phyloP scores from a whole-genome alignment of 345 rosid genomes.

The Camelina sativa region DNA sequence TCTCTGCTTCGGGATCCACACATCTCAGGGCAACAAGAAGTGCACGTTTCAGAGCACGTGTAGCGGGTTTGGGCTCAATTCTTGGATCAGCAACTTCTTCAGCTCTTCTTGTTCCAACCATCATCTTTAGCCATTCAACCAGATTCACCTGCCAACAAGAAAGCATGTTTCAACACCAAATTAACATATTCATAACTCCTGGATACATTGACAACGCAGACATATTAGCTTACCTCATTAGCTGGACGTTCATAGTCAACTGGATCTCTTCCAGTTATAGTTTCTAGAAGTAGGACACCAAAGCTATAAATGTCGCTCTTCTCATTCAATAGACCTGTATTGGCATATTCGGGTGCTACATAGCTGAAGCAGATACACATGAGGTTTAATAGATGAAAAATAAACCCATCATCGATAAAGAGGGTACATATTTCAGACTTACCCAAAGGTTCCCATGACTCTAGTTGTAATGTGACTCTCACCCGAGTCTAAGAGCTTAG shows the following conservation, averaged over 20 bases:
- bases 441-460: conserved; percentile 99
- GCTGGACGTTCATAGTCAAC: conserved; percentile 92
- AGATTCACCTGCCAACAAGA: conserved; percentile 71
- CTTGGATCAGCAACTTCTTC: conserved; percentile 88
- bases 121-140: conserved; percentile 94
- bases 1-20: conserved; percentile 84
- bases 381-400: conserved; percentile 1
- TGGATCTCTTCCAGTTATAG: conserved; percentile 91
- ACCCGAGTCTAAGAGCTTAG: conserved; percentile 87
- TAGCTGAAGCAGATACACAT: conserved; percentile 58
- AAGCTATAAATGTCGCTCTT: conserved; percentile 95
- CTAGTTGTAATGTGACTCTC: conserved; percentile 95
- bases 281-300: conserved; percentile 89
- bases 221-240: conserved; percentile 61
- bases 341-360: conserved; percentile 98
- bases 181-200: conserved; percentile 24
- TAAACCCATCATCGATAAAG: conserved; percentile 3
- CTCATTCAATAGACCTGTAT: conserved; percentile 86
- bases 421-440: conserved; percentile 25
- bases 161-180: conserved; percentile 15
- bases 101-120: conserved; percentile 92
- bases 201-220: conserved; percentile 13
- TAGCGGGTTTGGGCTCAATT: conserved; percentile 73
- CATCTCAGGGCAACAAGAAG: conserved; percentile 88
- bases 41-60: conserved; percentile 77